Conservation (phyloP, 257 asterid genomes). For the Capsicum rhomboideum region DNA sequence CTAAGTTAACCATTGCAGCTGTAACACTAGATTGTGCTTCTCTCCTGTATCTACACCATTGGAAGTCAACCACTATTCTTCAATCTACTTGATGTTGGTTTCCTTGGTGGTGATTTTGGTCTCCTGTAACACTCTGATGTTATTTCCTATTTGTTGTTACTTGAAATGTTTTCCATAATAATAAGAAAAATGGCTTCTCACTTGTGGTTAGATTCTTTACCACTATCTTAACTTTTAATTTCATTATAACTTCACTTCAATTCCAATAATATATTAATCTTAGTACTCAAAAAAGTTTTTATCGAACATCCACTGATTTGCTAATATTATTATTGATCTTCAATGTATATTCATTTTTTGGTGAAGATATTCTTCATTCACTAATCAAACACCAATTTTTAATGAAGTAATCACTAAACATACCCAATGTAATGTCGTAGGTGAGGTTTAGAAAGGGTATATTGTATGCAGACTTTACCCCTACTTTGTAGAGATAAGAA, state of each 20-base stretch:
- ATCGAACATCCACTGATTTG: neutral
- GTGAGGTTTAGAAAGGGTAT: too few relatives aligned
- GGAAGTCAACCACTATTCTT: neutral
- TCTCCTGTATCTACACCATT: neutral
- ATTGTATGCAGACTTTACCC: too few relatives aligned
- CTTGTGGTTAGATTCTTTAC: neutral
- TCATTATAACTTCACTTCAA: neutral
- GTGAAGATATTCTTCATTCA: neutral
- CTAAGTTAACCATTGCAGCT: neutral
- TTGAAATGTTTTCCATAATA: neutral
- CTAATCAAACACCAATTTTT: neutral
- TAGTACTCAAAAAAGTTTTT: neutral
- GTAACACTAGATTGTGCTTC: neutral
- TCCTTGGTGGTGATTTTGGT: neutral
- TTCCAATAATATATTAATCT: neutral
- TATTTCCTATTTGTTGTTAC: neutral
- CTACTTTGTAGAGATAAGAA: too few relatives aligned
- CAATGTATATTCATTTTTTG: neutral
- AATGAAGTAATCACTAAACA: neutral
- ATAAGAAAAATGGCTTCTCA: neutral
- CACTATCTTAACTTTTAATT: neutral
- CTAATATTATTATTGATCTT: neutral
- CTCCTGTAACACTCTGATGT: neutral
- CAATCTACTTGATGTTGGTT: neutral
- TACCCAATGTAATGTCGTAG: too few relatives aligned